Evolutionary conservation across 2,329 filamentous ascomycete genomes (phyloP).

Genomic region (Podosphaera xanthii): DNA sequence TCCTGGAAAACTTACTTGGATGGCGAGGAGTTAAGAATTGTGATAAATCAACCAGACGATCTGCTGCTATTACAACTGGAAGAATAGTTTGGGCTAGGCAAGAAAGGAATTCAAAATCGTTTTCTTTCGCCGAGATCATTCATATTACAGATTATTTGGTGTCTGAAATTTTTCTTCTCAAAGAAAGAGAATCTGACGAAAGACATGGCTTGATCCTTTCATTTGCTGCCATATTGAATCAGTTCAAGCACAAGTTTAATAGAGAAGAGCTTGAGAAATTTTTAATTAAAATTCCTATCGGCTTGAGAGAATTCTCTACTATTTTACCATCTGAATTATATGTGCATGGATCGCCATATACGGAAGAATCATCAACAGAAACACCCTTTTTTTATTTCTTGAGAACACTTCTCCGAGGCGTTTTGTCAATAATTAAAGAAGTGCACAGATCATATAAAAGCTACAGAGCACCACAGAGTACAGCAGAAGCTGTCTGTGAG

Average conservation of each 20-base stretch:
- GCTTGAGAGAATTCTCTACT: background rate
- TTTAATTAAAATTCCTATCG: background rate
- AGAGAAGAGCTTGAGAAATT: background rate
- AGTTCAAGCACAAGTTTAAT: background rate
- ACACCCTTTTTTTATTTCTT: background rate
- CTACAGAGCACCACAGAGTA: conserved; percentile 28
- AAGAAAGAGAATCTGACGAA: conserved; percentile 38
- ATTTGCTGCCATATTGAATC: conserved; percentile 30
- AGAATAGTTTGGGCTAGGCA: conserved; percentile 21
- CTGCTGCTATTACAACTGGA: conserved; percentile 49
- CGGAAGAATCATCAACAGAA: background rate
- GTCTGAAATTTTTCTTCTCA: background rate
- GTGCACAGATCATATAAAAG: background rate
- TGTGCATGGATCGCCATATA: background rate
- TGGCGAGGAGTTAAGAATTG: conserved; percentile 79
- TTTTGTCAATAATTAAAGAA: background rate
- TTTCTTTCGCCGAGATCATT: background rate
- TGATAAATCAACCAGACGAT: conserved; percentile 50
- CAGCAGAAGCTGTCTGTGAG: conserved; percentile 36
- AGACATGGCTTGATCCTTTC: conserved; percentile 43
- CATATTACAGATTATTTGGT: background rate
- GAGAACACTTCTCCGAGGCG: background rate
- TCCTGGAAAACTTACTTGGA: conserved; percentile 47
- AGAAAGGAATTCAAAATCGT: background rate
- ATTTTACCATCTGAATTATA: background rate